phyloP scores from a whole-genome alignment of 257 asterid species.

The Anisodus acutangulus region DNA sequence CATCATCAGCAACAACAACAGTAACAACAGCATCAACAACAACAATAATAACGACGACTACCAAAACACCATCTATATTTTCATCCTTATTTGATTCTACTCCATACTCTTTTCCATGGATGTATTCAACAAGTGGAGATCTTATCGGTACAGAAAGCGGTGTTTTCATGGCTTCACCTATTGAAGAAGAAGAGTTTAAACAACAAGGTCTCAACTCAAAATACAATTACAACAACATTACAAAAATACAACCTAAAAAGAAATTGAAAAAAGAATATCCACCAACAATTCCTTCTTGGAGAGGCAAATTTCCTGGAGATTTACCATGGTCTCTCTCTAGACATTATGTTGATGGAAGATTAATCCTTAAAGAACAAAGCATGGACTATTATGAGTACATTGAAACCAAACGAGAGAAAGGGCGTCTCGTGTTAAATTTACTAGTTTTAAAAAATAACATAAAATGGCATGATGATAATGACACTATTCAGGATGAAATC shows the following conservation, averaged over 20 bases:
- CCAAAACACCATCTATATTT: background rate
- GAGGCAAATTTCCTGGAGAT: background rate
- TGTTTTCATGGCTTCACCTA: background rate
- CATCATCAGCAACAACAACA: background rate
- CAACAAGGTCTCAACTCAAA: background rate
- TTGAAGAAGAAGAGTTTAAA: background rate
- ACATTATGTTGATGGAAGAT: constrained; percentile 21
- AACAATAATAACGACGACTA: background rate
- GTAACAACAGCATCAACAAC: background rate
- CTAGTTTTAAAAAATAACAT: background rate
- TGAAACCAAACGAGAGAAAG: background rate
- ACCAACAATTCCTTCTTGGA: constrained; percentile 25
- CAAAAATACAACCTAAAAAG: background rate
- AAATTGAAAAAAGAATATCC: background rate
- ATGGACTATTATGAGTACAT: background rate
- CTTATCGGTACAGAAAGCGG: constrained; percentile 35
- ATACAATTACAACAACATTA: background rate
- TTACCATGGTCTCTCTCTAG: constrained; percentile 2
- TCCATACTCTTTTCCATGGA: constrained; percentile 27
- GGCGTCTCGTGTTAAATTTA: background rate
- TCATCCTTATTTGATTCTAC: background rate
- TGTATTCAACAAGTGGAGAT: constrained; percentile 26
- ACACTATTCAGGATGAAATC: background rate
- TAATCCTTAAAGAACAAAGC: background rate
- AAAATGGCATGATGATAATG: background rate